Evolutionary conservation across 2,329 filamentous ascomycete genomes (phyloP).

Genomic region (Penicillium oxalicum): DNA sequence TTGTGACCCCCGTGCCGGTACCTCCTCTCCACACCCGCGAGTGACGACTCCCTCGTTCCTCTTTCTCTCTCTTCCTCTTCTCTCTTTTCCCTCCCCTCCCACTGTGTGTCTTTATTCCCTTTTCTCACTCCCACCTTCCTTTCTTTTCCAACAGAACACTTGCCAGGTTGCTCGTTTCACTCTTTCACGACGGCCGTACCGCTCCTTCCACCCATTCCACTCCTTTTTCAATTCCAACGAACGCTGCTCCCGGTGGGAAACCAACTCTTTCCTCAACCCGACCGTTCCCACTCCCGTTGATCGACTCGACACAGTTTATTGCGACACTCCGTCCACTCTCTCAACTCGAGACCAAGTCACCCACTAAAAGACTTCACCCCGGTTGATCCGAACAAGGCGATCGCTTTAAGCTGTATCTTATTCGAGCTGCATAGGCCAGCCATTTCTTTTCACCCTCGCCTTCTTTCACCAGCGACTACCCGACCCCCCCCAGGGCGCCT

Average conservation of each 20-base stretch:
- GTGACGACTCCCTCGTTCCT: too few relatives aligned
- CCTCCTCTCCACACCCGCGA: neutral
- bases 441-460: constrained; percentile 20
- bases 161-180: constrained; percentile 45
- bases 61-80: constrained; percentile 9
- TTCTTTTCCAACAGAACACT: constrained; percentile 27
- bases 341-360: constrained; percentile 3
- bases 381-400: constrained; percentile 6
- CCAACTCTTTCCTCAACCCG: constrained; percentile 8
- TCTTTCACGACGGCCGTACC: constrained; percentile 47
- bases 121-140: constrained; percentile 22
- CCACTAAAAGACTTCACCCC: constrained; percentile 5
- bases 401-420: constrained; percentile 14
- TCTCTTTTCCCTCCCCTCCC: constrained; percentile 19
- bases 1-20: constrained; percentile 2
- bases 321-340: constrained; percentile 10
- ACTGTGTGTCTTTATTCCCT: constrained; percentile 17
- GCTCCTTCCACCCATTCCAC: constrained; percentile 22
- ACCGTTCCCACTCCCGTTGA: constrained; percentile 19
- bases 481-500: constrained; percentile 21
- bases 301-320: constrained; percentile 21
- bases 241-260: constrained; percentile 15
- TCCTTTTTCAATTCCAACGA: constrained; percentile 30
- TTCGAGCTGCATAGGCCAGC: constrained; percentile 36
- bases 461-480: constrained; percentile 8